A percentile compares a stretch with the other conserved stretches of the same genome.
Evolutionary conservation across 2,329 filamentous ascomycete genomes (phyloP).

Genomic region (Dothistroma septosporum): DNA sequence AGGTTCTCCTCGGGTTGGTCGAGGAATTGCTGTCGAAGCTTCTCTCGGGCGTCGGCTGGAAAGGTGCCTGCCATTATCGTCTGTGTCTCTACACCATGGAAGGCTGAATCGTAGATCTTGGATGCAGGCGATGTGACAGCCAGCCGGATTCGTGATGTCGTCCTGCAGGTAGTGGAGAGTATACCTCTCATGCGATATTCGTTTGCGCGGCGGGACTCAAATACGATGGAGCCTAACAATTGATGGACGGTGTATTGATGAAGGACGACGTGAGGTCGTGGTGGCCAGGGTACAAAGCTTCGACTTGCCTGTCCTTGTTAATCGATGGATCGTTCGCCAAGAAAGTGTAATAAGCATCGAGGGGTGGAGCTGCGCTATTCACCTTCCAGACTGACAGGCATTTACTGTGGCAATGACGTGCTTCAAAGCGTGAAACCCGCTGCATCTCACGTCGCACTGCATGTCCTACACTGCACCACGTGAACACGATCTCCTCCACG

Average conservation of each 20-base stretch:
- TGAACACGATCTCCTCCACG: no score
- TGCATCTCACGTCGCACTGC: no score
- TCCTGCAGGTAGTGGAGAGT: constrained; percentile 1
- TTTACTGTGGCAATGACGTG: no score
- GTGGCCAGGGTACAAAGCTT: background rate
- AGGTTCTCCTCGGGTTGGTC: constrained; percentile 41
- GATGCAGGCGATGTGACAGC: background rate
- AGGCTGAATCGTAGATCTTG: background rate
- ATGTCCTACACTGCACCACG: no score
- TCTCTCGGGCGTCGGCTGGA: constrained; percentile 21
- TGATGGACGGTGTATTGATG: background rate
- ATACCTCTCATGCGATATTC: background rate
- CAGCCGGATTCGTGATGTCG: background rate
- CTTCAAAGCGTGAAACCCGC: no score
- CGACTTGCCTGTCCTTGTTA: background rate
- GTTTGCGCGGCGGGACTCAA: background rate
- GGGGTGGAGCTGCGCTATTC: no score
- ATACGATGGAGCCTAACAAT: background rate
- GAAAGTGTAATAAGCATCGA: background rate
- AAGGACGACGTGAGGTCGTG: background rate
- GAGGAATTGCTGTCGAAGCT: constrained; percentile 37
- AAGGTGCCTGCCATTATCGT: background rate
- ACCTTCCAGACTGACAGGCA: no score
- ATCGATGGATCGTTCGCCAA: background rate
- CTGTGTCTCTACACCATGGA: background rate